phyloP scores from a whole-genome alignment of 257 asterid species.

The Penstemon eatonii region DNA sequence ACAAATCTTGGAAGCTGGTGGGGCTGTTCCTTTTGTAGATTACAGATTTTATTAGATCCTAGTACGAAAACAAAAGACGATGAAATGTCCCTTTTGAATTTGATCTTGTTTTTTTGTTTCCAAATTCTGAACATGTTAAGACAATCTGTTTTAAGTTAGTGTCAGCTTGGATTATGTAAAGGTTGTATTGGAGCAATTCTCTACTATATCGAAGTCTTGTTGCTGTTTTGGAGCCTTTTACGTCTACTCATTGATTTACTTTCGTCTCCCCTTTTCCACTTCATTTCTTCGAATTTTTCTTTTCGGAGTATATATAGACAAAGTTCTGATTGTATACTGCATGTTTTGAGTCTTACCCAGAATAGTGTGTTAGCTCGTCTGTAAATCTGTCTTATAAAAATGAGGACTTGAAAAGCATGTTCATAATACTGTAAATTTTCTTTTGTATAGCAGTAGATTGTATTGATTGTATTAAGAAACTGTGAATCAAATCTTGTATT shows the following conservation, averaged over 20 bases:
- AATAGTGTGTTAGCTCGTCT: too few species aligned
- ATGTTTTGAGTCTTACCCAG: neutral
- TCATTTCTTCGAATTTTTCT: too few species aligned
- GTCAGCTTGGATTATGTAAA: neutral
- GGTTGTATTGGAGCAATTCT: neutral
- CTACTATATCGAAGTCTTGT: conserved; percentile 17
- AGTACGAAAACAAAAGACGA: conserved; percentile 1
- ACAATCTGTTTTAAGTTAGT: neutral
- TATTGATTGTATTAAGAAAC: too few species aligned
- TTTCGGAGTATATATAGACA: too few species aligned
- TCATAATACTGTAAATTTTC: too few species aligned
- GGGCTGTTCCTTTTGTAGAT: conserved; percentile 49
- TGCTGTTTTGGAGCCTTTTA: conserved; percentile 33
- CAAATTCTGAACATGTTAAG: neutral
- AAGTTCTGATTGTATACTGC: too few species aligned
- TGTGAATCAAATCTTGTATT: too few species aligned
- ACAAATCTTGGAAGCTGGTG: conserved; percentile 81
- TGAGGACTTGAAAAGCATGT: too few species aligned
- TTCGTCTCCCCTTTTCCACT: too few species aligned
- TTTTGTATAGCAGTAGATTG: too few species aligned
- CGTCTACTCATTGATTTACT: conserved; percentile 33
- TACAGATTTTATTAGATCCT: conserved; percentile 10
- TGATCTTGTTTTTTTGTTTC: neutral
- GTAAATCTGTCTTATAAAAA: too few species aligned
- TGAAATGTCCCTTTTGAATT: neutral